phyloP scores from a whole-genome alignment of 495 filamentous ascomycete genomes.

The Neurospora sp. region DNA sequence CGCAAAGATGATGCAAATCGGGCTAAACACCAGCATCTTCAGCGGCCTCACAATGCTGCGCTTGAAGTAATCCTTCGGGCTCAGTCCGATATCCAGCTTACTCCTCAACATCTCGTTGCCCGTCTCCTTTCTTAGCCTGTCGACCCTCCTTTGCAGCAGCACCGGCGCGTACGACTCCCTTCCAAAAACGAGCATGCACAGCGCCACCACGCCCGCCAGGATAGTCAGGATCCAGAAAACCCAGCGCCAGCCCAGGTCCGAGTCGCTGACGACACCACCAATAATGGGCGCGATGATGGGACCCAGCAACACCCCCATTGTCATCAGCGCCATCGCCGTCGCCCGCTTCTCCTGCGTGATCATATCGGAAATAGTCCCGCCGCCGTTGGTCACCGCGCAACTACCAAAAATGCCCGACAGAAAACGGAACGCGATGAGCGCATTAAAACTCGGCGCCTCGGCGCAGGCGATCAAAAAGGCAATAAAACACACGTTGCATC shows the following conservation, averaged over 20 bases:
- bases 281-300: conserved; percentile 43
- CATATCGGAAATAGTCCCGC: conserved; percentile 52
- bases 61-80: conserved; percentile 23
- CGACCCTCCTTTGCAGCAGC: conserved; percentile 45
- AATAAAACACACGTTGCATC: conserved; percentile 55
- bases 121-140: conserved; percentile 37
- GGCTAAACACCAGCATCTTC: conserved; percentile 42
- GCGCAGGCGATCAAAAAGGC: conserved; percentile 54
- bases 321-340: conserved; percentile 41
- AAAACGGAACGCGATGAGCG: conserved; percentile 56
- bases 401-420: conserved; percentile 52
- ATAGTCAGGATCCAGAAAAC: conserved; percentile 48
- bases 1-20: conserved; percentile 55
- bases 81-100: conserved; percentile 40
- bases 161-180: conserved; percentile 54
- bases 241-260: conserved; percentile 50
- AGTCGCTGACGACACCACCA: conserved; percentile 43
- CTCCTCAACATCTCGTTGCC: conserved; percentile 36
- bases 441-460: conserved; percentile 43
- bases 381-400: conserved; percentile 43
- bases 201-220: conserved; percentile 13
- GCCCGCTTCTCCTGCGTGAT: conserved; percentile 42
- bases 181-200: conserved; percentile 37
- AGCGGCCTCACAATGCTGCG: conserved; percentile 38
- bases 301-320: conserved; percentile 41